These are phyloP conservation scores for Aspergillus cejpii DNA, from an alignment of 2,329 filamentous ascomycete genomes.

Conservation along the genomic window DNA sequence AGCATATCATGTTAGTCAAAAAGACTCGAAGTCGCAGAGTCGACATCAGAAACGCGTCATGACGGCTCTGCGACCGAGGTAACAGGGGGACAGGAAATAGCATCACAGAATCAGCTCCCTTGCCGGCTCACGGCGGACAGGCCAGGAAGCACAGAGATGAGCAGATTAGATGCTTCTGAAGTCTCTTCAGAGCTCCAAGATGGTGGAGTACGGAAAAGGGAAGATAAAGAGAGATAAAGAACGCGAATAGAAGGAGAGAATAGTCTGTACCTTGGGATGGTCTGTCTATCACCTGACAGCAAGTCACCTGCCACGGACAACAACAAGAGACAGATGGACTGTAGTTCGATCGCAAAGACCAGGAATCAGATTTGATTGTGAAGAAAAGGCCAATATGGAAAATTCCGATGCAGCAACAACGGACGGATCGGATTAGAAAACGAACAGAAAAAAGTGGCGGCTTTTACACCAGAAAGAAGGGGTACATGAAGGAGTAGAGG, in stretches of 20 bases:
- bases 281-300: constrained; percentile 41
- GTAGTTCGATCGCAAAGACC: constrained; percentile 22
- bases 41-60: constrained; percentile 25
- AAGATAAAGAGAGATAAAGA: constrained; percentile 13
- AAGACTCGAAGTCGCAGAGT: background rate
- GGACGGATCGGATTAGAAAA: constrained; percentile 15
- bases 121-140: constrained; percentile 10
- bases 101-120: constrained; percentile 9
- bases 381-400: constrained; percentile 12
- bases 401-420: constrained; percentile 6
- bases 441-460: constrained; percentile 17
- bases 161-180: background rate
- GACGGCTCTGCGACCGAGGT: constrained; percentile 22
- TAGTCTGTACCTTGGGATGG: constrained; percentile 34
- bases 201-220: constrained; percentile 12
- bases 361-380: constrained; percentile 14
- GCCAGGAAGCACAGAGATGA: background rate
- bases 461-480: constrained; percentile 25
- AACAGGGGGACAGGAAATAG: constrained; percentile 17
- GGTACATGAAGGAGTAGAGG: constrained; percentile 25
- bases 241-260: constrained; percentile 17
- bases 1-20: background rate
- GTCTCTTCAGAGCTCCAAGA: constrained; percentile 8
- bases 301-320: constrained; percentile 41
- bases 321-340: constrained; percentile 30